Evolutionary conservation across 805 yeast genomes (phyloP), one percentile per base, ranked within the genome.

Genomic region (Cephaloascus albidus): DNA sequence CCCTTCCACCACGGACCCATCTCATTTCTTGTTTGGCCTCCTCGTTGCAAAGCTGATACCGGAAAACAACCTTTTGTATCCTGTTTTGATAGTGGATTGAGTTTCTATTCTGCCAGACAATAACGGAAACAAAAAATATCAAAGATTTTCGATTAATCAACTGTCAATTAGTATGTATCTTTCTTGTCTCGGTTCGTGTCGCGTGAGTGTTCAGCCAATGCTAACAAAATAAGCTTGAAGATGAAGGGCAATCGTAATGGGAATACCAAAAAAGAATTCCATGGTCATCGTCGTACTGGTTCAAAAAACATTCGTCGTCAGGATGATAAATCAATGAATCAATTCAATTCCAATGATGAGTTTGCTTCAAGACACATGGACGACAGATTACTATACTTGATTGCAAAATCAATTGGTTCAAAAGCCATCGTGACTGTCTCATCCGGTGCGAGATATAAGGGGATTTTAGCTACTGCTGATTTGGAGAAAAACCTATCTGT

Each of bases 361-460:
- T 46, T 47, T 34, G 47, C 55, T 3, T 41, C 48, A 18, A 54
- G 50, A 37, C 60, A 59, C 37, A 59, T 74, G 70, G 66, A 70
- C 46, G 85, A 81, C 47, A 67, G 85, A 40, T 60, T 80, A 40
- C 52, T 72, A 36, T 78, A 57, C 45, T 62, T 80, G 37, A 57
- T 83, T 35, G 65, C 74, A 31, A 75, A 75, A 45, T 65, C 87
- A 4, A 61, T 82, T 33, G 65, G 95, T 16, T 64, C 72, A 23
- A 61, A 63, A 23, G 76, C 74, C 10, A 64, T 65, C 12, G 81
- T 77, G 4, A 76, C 87, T 3, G 75, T 81, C 2, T 59, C 74
- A 19, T 70, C 85, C 0, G 90, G 90, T 12, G 65, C 73, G 2
- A 59, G 69, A 20, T 71, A 76, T 49, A 57, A 61, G 18, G 95